Conservation (phyloP, 1,284 basidiomycete species). For the Hypsizygus ulmarius region DNA sequence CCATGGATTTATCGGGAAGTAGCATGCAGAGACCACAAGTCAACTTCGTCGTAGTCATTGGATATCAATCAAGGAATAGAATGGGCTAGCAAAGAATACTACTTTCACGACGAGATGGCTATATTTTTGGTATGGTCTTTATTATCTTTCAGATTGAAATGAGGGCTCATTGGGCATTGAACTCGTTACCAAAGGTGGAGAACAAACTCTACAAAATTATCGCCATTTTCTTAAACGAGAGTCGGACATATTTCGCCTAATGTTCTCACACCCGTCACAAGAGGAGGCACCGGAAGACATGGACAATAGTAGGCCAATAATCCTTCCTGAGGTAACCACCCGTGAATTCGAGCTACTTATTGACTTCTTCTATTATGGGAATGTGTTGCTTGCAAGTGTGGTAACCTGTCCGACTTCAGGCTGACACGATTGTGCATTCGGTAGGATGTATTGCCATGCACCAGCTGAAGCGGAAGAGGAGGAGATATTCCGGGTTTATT, state of each 20-base stretch:
- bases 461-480: no score
- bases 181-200: conserved; percentile 27
- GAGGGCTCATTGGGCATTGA: neutral
- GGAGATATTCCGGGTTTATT: neutral
- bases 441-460: no score
- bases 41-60: no score
- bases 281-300: conserved; percentile 19
- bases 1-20: no score
- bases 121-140: conserved; percentile 3
- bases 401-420: no score
- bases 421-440: no score
- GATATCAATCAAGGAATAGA: no score
- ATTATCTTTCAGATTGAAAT: neutral
- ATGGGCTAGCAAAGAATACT: neutral
- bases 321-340: conserved; percentile 25
- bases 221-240: conserved; percentile 34
- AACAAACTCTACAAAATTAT: conserved; percentile 34
- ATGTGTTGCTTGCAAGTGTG: conserved; percentile 5
- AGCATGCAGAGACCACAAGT: no score
- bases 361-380: conserved; percentile 35
- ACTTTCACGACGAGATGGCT: conserved; percentile 7
- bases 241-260: conserved; percentile 32
- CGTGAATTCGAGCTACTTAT: conserved; percentile 33
- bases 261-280: conserved; percentile 26
- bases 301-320: conserved; percentile 30